phyloP scores from a whole-genome alignment of 2,329 filamentous ascomycete genomes.

The Didymella arachidicola region DNA sequence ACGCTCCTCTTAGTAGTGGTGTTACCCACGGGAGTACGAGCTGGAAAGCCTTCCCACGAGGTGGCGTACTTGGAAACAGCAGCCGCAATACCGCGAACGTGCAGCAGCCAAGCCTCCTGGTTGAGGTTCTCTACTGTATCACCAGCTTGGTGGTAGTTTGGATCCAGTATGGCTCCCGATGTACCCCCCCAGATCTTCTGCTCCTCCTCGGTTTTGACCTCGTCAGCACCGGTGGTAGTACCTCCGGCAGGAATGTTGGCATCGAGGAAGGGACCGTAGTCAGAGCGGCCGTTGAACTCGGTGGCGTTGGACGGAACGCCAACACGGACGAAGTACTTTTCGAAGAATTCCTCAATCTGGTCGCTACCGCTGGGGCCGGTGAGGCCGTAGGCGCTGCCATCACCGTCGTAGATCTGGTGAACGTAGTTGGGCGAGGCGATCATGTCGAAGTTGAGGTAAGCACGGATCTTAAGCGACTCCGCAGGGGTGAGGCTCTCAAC shows the following conservation, averaged over 20 bases:
- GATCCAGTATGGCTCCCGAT: conserved; percentile 36
- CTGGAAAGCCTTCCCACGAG: conserved; percentile 40
- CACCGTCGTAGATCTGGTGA: conserved; percentile 49
- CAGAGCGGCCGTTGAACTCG: conserved; percentile 49
- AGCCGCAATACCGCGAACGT: conserved; percentile 46
- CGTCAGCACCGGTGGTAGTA: conserved; percentile 50
- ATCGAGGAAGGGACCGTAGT: conserved; percentile 50
- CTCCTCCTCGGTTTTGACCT: conserved; percentile 49
- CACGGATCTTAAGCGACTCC: conserved; percentile 46
- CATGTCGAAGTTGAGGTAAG: conserved; percentile 56
- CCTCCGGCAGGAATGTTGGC: conserved; percentile 48
- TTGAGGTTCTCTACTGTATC: conserved; percentile 49
- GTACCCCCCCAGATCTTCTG: conserved; percentile 45
- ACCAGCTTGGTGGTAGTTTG: conserved; percentile 49
- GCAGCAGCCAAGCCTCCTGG: conserved; percentile 42
- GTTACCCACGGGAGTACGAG: conserved; percentile 29
- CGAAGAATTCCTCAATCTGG: conserved; percentile 45
- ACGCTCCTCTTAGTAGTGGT: conserved; percentile 27
- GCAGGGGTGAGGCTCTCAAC: conserved; percentile 35
- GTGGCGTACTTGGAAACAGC: conserved; percentile 45
- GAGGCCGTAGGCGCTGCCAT: conserved; percentile 44
- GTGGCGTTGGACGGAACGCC: conserved; percentile 43
- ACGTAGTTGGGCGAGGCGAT: conserved; percentile 50
- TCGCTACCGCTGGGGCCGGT: conserved; percentile 45
- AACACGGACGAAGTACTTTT: conserved; percentile 40